Base-by-base conservation (phyloP, 2,329 filamentous ascomycete genomes). In the Pestalotiopsis fici region DNA sequence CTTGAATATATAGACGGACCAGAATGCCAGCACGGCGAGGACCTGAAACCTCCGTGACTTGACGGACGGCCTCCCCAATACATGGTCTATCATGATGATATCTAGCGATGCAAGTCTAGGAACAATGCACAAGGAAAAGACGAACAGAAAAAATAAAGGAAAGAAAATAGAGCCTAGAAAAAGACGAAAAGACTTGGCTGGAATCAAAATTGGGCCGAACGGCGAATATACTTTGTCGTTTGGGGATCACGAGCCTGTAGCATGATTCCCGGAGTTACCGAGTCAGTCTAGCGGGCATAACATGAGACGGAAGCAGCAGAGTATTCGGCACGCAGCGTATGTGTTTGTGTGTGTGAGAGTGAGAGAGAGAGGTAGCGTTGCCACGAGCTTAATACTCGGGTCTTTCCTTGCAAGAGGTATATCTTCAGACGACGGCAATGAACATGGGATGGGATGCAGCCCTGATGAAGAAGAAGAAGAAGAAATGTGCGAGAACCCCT, bases 21-120 rank as follows among this genome's bases (percentile, higher is more conserved):
- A 99, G 77, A 98, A 96, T 0, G 93, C 90, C 66, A 98, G 87
- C 15, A 98, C 96, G 25, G 92, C 91, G 72, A 98, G 88, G 73
- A 99, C 94, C 80, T 98, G 95, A 63, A 97, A 91, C 76, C 97
- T 94, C 71, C 95, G 90, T 75, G 97, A 97, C 82, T 95, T 93
- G 76, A 93, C 90, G 69, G 95, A 98, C 39, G 95, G 95, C 71
- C 94, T 90, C 70, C 95, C 95, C 61, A 98, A 85, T 67, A 98
- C 92, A 85, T 98, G 95, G 81, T 98, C 95, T 90, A 89, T 81
- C 87, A 90, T 89, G 21, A 50, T 61, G 63, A 39, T 13, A 5
- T 27, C 61, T 31, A 35, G 43, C 27, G n/a, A 47, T 56, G 25
- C 27, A 64, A 35, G n/a, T 56, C 61, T 35, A 64, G 13, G 28